Base-by-base conservation (phyloP, 2,329 filamentous ascomycete genomes). In the Diaporthe amygdali region DNA sequence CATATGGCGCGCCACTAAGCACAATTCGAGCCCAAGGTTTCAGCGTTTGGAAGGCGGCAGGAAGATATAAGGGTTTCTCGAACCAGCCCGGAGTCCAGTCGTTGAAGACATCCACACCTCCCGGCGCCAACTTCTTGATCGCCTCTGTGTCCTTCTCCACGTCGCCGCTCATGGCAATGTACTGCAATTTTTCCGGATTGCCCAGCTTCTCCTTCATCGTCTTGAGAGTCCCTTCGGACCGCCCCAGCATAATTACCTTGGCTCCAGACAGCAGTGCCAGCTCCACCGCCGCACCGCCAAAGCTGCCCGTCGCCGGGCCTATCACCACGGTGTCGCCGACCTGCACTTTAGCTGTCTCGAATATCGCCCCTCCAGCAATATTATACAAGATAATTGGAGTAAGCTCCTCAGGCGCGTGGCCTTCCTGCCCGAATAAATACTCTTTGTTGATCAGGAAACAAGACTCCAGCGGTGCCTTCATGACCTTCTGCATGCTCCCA, bases 201-300 rank as follows among this genome's bases (percentile, higher is more conserved):
- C 54, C 54, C 54, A 41, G 37, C 54, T 34, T 59, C 54, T 59
- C 54, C 54, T 3, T 59, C 54, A 59, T 59, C 34, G 54, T 59
- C 54, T 34, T 17, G 37, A 84, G 73, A 25, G 72, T 70, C 12
- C 74, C 71, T 66, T 77, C 70, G 71, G 83, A 84, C 34, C 84
- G 75, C 1, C 85, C 84, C 76, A 85, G 79, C 2, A 85, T 84
- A 63, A 87, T 74, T 1, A 86, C 84, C 15, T 75, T 79, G 6
- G 83, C 84, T 0, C 84, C 85, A 81, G 86, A 82, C 0, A 83
- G 81, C 3, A 84, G 56, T 0, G 84, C 84, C 2, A 84, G 77
- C 2, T 77, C 66, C 0, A 85, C 83, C 1, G 78, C 83, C 1
- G 79, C 80, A 15, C 83, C 79, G 5, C 84, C 81, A 73, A 81